Evolutionary conservation across 108 stramenopile species (phyloP).

Genomic region (Parietichytrium sp.): DNA sequence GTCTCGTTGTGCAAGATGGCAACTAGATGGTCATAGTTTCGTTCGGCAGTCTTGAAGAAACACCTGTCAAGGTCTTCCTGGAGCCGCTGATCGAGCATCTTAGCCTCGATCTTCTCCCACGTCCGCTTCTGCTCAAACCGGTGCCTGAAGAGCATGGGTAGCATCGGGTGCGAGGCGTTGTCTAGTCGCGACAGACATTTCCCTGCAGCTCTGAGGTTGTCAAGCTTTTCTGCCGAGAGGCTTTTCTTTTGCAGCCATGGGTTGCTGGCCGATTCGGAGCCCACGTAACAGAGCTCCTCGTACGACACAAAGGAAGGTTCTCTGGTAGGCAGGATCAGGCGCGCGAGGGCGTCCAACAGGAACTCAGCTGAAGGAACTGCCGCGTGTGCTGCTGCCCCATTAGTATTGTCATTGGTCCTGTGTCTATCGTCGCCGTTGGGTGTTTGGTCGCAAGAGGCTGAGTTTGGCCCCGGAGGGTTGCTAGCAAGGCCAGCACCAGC

Average conservation of each 20-base stretch:
- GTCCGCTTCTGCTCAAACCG: not conserved
- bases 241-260: too few species aligned
- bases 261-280: too few species aligned
- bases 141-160: not conserved
- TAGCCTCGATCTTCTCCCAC: not conserved
- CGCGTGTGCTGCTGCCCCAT: not conserved
- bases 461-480: not conserved
- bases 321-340: too few species aligned
- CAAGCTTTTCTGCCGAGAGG: too few species aligned
- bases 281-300: too few species aligned
- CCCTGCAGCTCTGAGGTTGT: too few species aligned
- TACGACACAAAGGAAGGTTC: too few species aligned
- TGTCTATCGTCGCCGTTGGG: not conserved
- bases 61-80: not conserved
- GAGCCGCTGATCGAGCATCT: not conserved
- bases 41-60: not conserved
- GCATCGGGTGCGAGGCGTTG: not conserved
- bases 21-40: not conserved
- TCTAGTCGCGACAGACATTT: not conserved
- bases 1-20: too few species aligned
- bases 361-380: not conserved
- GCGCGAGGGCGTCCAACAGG: too few species aligned
- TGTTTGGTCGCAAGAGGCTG: not conserved
- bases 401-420: not conserved
- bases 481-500: not conserved